Base-by-base conservation (phyloP, 768 basidiomycete species). In the Boletus subcaerulescens region DNA sequence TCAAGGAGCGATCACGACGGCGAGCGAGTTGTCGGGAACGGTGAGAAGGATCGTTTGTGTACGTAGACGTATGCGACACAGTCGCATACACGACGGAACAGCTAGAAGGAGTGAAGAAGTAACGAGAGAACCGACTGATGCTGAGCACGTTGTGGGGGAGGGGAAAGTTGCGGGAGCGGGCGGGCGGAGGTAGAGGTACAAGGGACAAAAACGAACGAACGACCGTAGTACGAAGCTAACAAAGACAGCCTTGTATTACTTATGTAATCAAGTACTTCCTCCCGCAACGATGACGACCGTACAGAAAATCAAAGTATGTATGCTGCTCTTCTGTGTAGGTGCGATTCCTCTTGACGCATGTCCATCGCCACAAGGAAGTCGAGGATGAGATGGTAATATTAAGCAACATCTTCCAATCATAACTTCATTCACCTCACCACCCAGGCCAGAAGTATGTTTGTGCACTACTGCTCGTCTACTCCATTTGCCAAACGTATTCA, bases 341-440 rank as follows among this genome's bases (percentile, higher is more conserved):
- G 50, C 32, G 24, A 5, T 46, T 6, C 18, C 48, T 60, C 50
- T 47, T 58, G 51, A 60, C 52, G 56, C 29, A 53, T 52, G 39
- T 48, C 10, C 35, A 9, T 48, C 48, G 56, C 33, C 43, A 29
- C 56, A 64, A 92, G 89, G 92, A 93, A 85, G 83, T 95, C 71
- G 93, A 95, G 82, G 91, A 93, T 91, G 93, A 94, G 74, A 94
- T 94, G 94, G 91, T 89, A 68, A 77, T 83, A 72, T 58, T 57
- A 53, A 44, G 45, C 55, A 40, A 36, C 53, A 48, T 59, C 45
- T 58, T 50, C 43, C 52, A 18, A 41, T 36, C 22, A 57, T 53
- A 60, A 50, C 53, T 53, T 68, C 71, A 70, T 59, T 73, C 56
- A 69, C 61, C 38, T 46, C 33, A 60, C 31, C 52, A 57, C 61